Evolutionary conservation across 805 yeast species (phyloP), one percentile per base, ranked within the genome.

Genomic region (Metschnikowia peoriensis): DNA sequence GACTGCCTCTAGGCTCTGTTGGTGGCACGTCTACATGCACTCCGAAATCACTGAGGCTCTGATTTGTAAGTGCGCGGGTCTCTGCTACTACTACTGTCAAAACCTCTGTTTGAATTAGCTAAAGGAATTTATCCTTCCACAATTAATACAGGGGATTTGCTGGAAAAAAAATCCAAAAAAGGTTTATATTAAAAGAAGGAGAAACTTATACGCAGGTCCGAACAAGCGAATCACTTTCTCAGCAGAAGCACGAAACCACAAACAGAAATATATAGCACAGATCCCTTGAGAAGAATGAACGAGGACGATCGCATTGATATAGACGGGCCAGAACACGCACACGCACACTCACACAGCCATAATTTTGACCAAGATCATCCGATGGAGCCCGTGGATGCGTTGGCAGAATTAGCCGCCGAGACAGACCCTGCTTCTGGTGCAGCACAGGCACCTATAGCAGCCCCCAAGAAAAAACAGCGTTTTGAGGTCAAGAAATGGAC

Each of bases 401-500:
- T 41, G 38, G 51, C 32, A 10, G 50, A 51, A 29, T 34, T 41
- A 15, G 53, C 42, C 47, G 48, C 49, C 45, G 54, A 49, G 6
- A 32, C 35, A 9, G 35, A 32, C 10, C 12, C 12, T 12, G 14
- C 35, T 9, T 9, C 35, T 38, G 42, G 29, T 15, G 52, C 38
- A 17, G 54, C 42, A 35, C 48, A 50, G 45, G 66, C 61, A 46
- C 47, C 64, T 7, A 65, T 72, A 54, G 61, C 49, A 4, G 58
- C 53, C 50, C 56, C 56, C 43, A 66, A 61, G 53, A 55, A 83
- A 34, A 73, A 86, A 73, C 88, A 86, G 68, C 80, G 89, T 62
- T 92, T 94, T 63, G 97, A 93, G 67, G 92, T 94, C 40, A 89
- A 90, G 67, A 94, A 92, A 76, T 93, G 99, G 98, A 91, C 97